Conservation (phyloP, 176 grass and related monocot genomes). For the Alloteropsis semialata region DNA sequence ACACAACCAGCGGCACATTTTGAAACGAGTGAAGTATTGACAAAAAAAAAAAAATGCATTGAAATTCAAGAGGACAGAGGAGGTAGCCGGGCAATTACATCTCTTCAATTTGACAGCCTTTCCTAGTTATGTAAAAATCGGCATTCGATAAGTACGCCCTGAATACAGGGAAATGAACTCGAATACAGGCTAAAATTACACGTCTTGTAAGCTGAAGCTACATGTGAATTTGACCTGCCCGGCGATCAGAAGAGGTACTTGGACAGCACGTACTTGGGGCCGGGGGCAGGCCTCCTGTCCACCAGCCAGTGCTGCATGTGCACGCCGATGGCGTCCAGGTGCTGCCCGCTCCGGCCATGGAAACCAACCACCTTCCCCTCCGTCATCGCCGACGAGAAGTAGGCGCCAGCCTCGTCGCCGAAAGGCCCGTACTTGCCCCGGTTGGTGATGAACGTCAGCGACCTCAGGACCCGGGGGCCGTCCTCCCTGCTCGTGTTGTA, state of each 20-base stretch:
- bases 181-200: neutral
- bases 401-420: slow-evolving; percentile 55
- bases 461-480: slow-evolving; percentile 55
- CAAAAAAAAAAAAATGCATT: no score
- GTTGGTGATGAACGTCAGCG: slow-evolving; percentile 67
- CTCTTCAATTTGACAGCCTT: neutral
- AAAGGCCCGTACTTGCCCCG: slow-evolving; percentile 78
- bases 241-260: slow-evolving; percentile 75
- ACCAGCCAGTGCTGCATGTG: slow-evolving; percentile 94
- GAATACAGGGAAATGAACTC: neutral
- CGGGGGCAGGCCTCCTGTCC: slow-evolving; percentile 46
- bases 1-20: no score
- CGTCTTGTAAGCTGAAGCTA: neutral
- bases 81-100: neutral
- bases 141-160: neutral
- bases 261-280: slow-evolving; percentile 49
- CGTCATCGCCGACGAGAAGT: slow-evolving; percentile 69
- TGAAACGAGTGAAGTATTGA: no score
- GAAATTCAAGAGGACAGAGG: no score
- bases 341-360: slow-evolving; percentile 76
- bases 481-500: slow-evolving; percentile 50
- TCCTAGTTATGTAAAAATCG: neutral
- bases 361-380: slow-evolving; percentile 90
- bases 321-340: slow-evolving; percentile 84
- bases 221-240: neutral